A percentile compares a stretch with the other conserved stretches of the same genome.
These are phyloP conservation scores for Perkinsela sp. DNA, from an alignment of 208 protist species.

Conservation along the genomic window DNA sequence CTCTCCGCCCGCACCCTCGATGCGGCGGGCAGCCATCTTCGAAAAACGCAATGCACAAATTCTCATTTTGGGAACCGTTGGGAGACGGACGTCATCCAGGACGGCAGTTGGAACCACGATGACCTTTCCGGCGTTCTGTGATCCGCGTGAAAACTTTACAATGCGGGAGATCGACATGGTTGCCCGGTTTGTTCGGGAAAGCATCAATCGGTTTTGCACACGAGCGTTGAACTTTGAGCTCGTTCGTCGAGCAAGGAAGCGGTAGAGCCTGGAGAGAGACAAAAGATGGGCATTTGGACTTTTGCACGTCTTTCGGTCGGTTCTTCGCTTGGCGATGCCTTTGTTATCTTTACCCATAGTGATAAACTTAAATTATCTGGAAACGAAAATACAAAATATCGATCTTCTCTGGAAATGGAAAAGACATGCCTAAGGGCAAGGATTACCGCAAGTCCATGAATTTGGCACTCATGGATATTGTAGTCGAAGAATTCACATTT, in stretches of 20 bases:
- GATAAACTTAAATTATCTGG: too few species aligned
- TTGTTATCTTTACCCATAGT: slow-evolving; percentile 63
- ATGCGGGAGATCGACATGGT: slow-evolving; percentile 83
- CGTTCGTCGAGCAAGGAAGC: slow-evolving; percentile 91
- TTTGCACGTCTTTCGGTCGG: slow-evolving; percentile 70
- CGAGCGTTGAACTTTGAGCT: slow-evolving; percentile 91
- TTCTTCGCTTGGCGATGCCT: slow-evolving; percentile 55
- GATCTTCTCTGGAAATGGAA: too few species aligned
- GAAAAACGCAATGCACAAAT: slow-evolving; percentile 95
- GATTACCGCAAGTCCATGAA: too few species aligned
- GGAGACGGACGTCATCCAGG: slow-evolving; percentile 90
- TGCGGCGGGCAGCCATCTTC: slow-evolving; percentile 84
- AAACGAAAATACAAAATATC: too few species aligned
- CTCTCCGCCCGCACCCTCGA: slow-evolving; percentile 89
- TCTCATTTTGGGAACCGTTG: slow-evolving; percentile 71
- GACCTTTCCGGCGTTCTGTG: slow-evolving; percentile 74
- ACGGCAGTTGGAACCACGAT: slow-evolving; percentile 92
- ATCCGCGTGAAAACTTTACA: slow-evolving; percentile 8
- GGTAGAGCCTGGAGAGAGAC: slow-evolving; percentile 96
- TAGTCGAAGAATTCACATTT: too few species aligned
- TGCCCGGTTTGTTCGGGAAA: slow-evolving; percentile 79
- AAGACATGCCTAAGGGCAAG: too few species aligned
- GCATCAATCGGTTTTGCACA: slow-evolving; percentile 80
- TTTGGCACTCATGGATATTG: too few species aligned
- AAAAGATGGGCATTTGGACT: slow-evolving; percentile 86